Evolutionary conservation across 768 basidiomycete genomes (phyloP).

Genomic region (Leccinum sublutescens): DNA sequence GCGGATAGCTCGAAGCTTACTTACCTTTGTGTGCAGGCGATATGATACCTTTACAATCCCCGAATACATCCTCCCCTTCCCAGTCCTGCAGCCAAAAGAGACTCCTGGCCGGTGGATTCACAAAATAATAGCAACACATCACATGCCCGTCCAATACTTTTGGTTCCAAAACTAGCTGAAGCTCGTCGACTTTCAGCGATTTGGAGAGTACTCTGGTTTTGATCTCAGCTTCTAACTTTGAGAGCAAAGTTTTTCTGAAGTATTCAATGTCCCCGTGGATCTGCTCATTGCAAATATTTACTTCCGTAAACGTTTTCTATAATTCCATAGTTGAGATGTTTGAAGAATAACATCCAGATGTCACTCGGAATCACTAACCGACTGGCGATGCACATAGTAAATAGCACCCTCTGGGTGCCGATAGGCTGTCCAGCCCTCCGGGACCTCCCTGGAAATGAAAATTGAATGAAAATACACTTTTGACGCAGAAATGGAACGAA

Average conservation of each 20-base stretch:
- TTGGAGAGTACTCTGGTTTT: constrained; percentile 11
- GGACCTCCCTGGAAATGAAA: constrained; percentile 13
- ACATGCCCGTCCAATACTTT: constrained; percentile 16
- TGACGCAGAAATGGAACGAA: constrained; percentile 10
- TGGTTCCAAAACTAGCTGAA: constrained; percentile 49
- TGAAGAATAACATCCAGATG: not conserved
- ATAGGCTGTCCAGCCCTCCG: constrained; percentile 43
- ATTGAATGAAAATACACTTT: not conserved
- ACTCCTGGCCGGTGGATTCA: constrained; percentile 42
- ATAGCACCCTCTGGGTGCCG: constrained; percentile 63
- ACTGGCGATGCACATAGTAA: constrained; percentile 51
- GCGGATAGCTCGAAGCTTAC: not conserved
- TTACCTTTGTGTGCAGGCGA: constrained; percentile 27
- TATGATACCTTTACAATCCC: constrained; percentile 19
- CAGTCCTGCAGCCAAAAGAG: constrained; percentile 56
- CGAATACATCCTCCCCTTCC: constrained; percentile 32
- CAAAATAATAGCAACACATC: constrained; percentile 51
- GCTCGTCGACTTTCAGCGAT: constrained; percentile 28
- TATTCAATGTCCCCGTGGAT: constrained; percentile 35
- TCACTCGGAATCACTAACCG: constrained; percentile 33
- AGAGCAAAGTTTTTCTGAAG: constrained; percentile 26
- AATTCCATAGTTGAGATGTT: not conserved
- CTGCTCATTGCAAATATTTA: constrained; percentile 42
- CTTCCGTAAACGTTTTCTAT: constrained; percentile 57
- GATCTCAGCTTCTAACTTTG: constrained; percentile 19